Base-by-base conservation (phyloP, 345 rosid species). In the Acer campestre region DNA sequence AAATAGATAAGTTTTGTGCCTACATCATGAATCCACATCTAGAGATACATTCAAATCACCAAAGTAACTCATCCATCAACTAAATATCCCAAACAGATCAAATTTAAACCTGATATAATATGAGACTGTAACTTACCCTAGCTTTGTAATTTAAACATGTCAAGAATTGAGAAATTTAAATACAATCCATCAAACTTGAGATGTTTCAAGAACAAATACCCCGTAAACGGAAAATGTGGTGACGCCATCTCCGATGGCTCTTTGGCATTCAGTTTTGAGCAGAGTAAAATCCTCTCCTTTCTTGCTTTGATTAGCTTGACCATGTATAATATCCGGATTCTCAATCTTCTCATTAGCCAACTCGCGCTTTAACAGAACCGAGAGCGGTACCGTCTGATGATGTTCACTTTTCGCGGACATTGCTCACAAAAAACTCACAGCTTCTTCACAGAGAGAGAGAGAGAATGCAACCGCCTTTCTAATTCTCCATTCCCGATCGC, bases 261-360 rank as follows among this genome's bases (percentile, higher is more conserved):
- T 75, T 70, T 93, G 92, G 73, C 98, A 94, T 69, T 89, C 98
- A 3, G 95, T 85, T 83, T 96, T 97, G 61, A 94, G 78, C 12
- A 94, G 83, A 0, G 93, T 88, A 31, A 85, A 93, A 67, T 97
- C 99, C 76, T 97, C 99, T 31, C 98, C 99, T 84, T 97, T 97
- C 94, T 94, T 97, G 91, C 97, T 91, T 79, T 97, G 96, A 63
- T 82, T 87, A 25, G 94, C 95, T 75, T 97, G 92, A 8, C 98
- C 99, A 12, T 91, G 86, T 20, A 84, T 40, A 73, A 97, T 87
- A 70, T 91, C 98, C 23, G 98, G 98, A 17, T 90, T 89, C 75
- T 89, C 98, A 29, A 89, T 78, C 83, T 90, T 97, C 79, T 93
- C 99, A 66, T 78, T 87, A 0, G 98, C 98, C 77, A 88, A 85